These are phyloP conservation scores for Scheffersomyces stambukii DNA, from an alignment of 1,139 yeast genomes.

Conservation along the genomic window DNA sequence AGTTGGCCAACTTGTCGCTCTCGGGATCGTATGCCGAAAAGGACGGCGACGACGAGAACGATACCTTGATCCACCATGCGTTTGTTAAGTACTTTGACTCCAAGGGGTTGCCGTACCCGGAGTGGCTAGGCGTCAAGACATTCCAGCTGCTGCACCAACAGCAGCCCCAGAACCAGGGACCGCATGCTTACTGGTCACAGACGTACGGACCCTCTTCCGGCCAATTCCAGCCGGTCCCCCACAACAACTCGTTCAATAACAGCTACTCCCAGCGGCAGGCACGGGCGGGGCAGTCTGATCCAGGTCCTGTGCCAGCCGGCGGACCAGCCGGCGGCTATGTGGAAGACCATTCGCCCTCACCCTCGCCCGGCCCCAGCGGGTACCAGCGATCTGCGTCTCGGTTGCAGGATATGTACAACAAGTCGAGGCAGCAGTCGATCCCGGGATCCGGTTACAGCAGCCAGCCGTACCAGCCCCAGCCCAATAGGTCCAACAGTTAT, in stretches of 20 bases:
- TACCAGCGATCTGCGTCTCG: slow-evolving; percentile 34
- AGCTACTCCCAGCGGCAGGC: slow-evolving; percentile 18
- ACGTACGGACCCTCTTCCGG: slow-evolving; percentile 8
- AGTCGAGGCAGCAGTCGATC: slow-evolving; percentile 38
- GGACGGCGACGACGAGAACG: slow-evolving; percentile 37
- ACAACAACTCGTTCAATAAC: slow-evolving; percentile 18
- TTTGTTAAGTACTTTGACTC: slow-evolving; percentile 38
- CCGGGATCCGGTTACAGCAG: slow-evolving; percentile 34
- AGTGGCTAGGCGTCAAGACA: slow-evolving; percentile 38
- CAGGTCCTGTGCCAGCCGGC: slow-evolving; percentile 12
- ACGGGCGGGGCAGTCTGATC: slow-evolving; percentile 8
- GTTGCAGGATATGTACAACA: slow-evolving; percentile 41
- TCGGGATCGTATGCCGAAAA: slow-evolving; percentile 24
- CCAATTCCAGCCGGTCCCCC: slow-evolving; percentile 27
- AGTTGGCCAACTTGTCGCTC: slow-evolving; percentile 33
- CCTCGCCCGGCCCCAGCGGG: slow-evolving; percentile 17
- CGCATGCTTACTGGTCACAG: slow-evolving; percentile 3
- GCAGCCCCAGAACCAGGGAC: slow-evolving; percentile 4
- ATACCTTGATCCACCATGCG: slow-evolving; percentile 43
- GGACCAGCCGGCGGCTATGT: slow-evolving; percentile 7
- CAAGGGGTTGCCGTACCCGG: slow-evolving; percentile 35
- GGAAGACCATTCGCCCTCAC: slow-evolving; percentile 1
- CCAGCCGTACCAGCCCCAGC: slow-evolving; percentile 7
- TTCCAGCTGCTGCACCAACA: slow-evolving; percentile 6
- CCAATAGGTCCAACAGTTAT: slow-evolving; percentile 23